Evolutionary conservation across 345 rosid genomes (phyloP), one percentile per base, ranked within the genome.

Genomic region (Leavenworthia alabamica): DNA sequence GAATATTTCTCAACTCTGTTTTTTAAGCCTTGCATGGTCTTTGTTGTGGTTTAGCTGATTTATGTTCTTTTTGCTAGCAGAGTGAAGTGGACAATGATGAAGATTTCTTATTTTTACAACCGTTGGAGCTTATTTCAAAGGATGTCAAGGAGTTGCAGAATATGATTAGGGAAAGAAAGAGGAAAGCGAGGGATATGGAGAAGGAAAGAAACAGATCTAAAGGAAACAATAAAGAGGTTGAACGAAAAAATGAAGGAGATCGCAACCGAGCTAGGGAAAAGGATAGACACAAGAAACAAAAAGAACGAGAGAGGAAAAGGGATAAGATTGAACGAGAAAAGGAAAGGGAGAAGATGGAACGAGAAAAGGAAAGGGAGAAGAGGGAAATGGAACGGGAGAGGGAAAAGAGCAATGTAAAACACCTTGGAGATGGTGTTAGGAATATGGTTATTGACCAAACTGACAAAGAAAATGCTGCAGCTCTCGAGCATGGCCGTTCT

Each of bases 81-180:
- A 71, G 77, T 45, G 94, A 89, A 72, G 80, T 64, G 37, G 97
- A 85, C 60, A 77, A 75, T 64, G 98, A 93, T 32, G 99, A 89
- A 71, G 99, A 93, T 78, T 93, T 93, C 79, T 89, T 94, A 15
- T 85, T 93, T 72, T 78, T 93, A 68, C 94, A 93, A 77, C 99
- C 99, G 1, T 71, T 93, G 83, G 99, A 93, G 79, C 82, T 93
- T 48, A 93, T 93, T 8, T 85, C 99, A 28, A 93, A 89, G 76
- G 86, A 89, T 81, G 90, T 89, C 4, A 56, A 70, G 71, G 90
- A 89, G 64, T 66, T 93, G 73, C 87, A 77, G 46, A 82, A 85
- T 51, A 80, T 93, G 70, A 79, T 89, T 33, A 85, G 71, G 75
- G 99, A 87, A n/a, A 89, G 71, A 66, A 87, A 72, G 79, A 87